Conservation (phyloP, 202 grass and related monocot species). For the Brachypodium distachyon region DNA sequence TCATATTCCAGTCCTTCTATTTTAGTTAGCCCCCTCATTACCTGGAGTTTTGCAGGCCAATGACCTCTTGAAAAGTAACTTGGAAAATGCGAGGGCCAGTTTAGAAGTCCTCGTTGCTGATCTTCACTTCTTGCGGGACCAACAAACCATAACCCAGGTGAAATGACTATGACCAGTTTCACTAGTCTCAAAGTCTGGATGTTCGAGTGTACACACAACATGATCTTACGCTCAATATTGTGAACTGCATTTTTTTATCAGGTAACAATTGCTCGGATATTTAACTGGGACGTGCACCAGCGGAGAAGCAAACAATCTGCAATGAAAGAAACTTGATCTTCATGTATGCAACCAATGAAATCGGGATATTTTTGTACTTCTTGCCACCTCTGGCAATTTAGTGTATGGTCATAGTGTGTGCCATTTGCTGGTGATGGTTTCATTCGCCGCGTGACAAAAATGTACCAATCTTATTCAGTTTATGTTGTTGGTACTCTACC, state of each 20-base stretch:
- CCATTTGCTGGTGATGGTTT: background rate
- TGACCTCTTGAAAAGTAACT: conserved; percentile 75
- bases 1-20: background rate
- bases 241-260: conserved; percentile 20
- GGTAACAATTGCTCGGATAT: conserved; percentile 91
- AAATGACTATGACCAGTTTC: background rate
- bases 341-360: background rate
- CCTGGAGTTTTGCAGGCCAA: conserved; percentile 45
- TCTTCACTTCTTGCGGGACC: conserved; percentile 93
- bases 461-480: conserved; percentile 17
- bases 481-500: conserved; percentile 12
- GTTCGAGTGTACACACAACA: background rate
- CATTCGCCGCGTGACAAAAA: conserved; percentile 18
- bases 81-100: conserved; percentile 95
- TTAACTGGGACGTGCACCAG: conserved; percentile 99
- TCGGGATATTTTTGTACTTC: background rate
- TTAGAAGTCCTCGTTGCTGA: conserved; percentile 86
- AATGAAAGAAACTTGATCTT: conserved; percentile 47
- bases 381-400: conserved; percentile 12
- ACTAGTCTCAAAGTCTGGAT: background rate
- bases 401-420: background rate
- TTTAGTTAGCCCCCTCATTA: background rate
- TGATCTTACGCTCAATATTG: background rate
- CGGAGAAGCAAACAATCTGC: conserved; percentile 67
- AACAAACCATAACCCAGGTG: conserved; percentile 96